Conservation (phyloP, 169 alveolate genomes). For the Plasmodium knowlesi region DNA sequence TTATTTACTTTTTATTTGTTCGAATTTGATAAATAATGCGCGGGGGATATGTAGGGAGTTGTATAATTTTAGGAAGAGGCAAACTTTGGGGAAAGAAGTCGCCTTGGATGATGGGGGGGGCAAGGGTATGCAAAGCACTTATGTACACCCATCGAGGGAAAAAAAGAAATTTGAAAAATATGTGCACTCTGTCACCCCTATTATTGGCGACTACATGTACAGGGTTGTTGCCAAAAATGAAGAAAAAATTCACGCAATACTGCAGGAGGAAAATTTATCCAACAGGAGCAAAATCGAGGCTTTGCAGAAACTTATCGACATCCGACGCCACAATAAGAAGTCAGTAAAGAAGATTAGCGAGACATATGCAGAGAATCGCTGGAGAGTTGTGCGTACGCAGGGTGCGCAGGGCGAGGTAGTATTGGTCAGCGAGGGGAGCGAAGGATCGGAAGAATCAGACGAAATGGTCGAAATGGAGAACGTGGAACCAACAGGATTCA, state of each 20-base stretch:
- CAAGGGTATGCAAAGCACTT: not conserved
- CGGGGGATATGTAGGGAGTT: slow-evolving; percentile 62
- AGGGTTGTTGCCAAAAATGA: slow-evolving; percentile 71
- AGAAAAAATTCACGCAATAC: not conserved
- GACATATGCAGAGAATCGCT: slow-evolving; percentile 45
- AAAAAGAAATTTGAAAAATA: slow-evolving; percentile 40
- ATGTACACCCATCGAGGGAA: slow-evolving; percentile 23
- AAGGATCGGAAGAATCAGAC: not conserved
- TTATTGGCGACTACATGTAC: slow-evolving; percentile 64
- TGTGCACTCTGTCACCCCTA: slow-evolving; percentile 34
- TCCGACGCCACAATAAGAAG: slow-evolving; percentile 51
- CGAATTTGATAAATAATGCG: slow-evolving; percentile 52
- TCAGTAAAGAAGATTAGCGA: slow-evolving; percentile 7
- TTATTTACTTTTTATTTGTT: slow-evolving; percentile 69
- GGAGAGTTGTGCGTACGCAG: slow-evolving; percentile 28
- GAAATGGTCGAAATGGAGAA: not conserved
- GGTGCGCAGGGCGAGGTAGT: slow-evolving; percentile 3
- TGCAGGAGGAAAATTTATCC: slow-evolving; percentile 5
- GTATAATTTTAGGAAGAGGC: slow-evolving; percentile 11
- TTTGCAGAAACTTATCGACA: slow-evolving; percentile 38
- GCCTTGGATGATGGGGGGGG: not conserved
- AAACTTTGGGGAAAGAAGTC: not conserved
- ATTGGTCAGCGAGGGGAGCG: slow-evolving; percentile 17
- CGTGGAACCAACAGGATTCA: not conserved
- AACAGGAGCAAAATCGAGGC: slow-evolving; percentile 14